Evolutionary conservation across 2,329 filamentous ascomycete genomes (phyloP).

Genomic region (Paecilomyces fulvus): DNA sequence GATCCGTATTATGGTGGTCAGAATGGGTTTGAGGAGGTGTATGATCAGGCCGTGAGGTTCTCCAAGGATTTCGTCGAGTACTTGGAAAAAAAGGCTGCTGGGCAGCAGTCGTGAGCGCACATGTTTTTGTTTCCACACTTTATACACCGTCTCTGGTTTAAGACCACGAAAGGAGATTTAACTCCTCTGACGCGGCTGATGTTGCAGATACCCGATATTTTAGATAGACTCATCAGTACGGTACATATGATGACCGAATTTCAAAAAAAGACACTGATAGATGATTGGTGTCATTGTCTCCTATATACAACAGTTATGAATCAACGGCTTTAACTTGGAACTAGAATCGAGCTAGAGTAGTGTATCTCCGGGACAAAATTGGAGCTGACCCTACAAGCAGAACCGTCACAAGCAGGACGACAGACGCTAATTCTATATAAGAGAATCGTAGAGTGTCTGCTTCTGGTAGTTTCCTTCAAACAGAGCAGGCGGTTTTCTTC

Average conservation of each 20-base stretch:
- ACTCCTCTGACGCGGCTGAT: not conserved
- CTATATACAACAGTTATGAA: not conserved
- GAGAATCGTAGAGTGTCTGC: not conserved
- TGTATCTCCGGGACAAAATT: too few relatives aligned
- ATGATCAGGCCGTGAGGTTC: slow-evolving; percentile 72
- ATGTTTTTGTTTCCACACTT: not conserved
- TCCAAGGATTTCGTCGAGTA: slow-evolving; percentile 65
- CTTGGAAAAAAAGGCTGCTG: slow-evolving; percentile 28
- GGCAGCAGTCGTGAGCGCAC: not conserved
- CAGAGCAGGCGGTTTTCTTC: not conserved
- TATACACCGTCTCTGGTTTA: not conserved
- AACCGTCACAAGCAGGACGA: too few relatives aligned
- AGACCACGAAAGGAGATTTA: not conserved
- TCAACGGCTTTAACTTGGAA: not conserved
- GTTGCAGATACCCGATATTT: not conserved
- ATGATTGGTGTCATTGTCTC: not conserved
- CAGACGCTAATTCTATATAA: not conserved
- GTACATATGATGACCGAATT: not conserved
- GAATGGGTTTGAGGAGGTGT: slow-evolving; percentile 77
- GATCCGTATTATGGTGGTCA: slow-evolving; percentile 91
- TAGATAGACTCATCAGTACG: not conserved
- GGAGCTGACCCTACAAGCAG: too few relatives aligned
- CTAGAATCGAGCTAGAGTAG: too few relatives aligned
- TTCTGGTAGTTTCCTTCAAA: not conserved
- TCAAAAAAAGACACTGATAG: not conserved